Percentiles rank a stretch among this genome's conserved stretches.
Conservation (phyloP, 345 rosid genomes). For the Erucastrum elatum region DNA sequence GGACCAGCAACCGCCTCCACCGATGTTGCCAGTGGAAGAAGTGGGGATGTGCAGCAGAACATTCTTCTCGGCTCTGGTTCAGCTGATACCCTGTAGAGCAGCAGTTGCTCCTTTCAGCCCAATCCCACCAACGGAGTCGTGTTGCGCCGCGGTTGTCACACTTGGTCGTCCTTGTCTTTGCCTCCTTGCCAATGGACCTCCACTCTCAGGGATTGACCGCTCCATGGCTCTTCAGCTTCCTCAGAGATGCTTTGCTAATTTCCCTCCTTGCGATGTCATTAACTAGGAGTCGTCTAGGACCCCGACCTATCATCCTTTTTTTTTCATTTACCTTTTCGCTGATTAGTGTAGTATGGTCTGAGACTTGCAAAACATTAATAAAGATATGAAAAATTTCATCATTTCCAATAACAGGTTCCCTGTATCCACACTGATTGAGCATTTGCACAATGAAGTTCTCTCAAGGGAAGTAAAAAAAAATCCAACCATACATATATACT, state of each 20-base stretch:
- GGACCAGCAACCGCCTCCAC: slow-evolving; percentile 35
- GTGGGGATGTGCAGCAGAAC: slow-evolving; percentile 63
- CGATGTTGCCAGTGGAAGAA: slow-evolving; percentile 36
- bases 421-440: no score
- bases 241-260: slow-evolving; percentile 76
- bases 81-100: slow-evolving; percentile 83
- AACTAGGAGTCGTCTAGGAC: slow-evolving; percentile 31
- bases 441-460: no score
- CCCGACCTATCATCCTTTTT: background rate
- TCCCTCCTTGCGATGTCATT: slow-evolving; percentile 62
- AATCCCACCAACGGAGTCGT: slow-evolving; percentile 68
- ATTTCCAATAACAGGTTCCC: background rate
- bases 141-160: slow-evolving; percentile 73
- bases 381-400: background rate
- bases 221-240: slow-evolving; percentile 86
- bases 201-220: slow-evolving; percentile 78
- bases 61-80: slow-evolving; percentile 75
- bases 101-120: slow-evolving; percentile 87
- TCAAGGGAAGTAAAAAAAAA: no score
- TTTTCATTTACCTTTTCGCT: background rate
- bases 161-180: slow-evolving; percentile 89
- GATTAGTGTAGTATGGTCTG: slow-evolving; percentile 9
- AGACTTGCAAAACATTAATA: slow-evolving; percentile 20
- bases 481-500: no score
- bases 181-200: slow-evolving; percentile 70